Evolutionary conservation across 768 basidiomycete genomes (phyloP).

Genomic region (Hericium alpestre): DNA sequence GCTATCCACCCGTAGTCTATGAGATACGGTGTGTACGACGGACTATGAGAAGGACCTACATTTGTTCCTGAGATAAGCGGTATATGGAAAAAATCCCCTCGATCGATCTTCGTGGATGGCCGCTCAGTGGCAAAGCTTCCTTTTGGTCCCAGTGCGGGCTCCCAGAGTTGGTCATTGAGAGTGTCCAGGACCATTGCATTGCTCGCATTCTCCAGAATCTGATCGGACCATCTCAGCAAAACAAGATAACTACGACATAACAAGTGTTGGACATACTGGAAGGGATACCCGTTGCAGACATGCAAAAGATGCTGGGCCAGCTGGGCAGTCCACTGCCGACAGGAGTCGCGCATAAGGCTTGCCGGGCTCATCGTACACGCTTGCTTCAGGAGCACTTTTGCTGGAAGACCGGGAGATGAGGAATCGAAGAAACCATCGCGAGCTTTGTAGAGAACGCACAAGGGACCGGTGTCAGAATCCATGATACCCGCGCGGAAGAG

Average conservation of each 20-base stretch:
- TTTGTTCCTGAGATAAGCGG: constrained; percentile 44
- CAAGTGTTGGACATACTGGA: background rate
- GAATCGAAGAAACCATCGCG: background rate
- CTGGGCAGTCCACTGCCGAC: constrained; percentile 32
- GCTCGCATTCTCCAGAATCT: constrained; percentile 38
- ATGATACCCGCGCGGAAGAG: constrained; percentile 42
- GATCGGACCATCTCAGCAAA: no score
- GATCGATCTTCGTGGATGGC: constrained; percentile 32
- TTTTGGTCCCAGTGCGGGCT: constrained; percentile 35
- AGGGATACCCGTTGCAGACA: constrained; percentile 35
- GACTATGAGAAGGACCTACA: constrained; percentile 20
- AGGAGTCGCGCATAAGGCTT: constrained; percentile 40
- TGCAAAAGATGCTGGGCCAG: constrained; percentile 26
- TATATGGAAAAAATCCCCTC: constrained; percentile 39
- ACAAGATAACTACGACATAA: no score
- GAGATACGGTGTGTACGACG: background rate
- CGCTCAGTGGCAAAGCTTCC: constrained; percentile 37
- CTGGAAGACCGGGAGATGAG: constrained; percentile 18
- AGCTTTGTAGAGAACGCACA: constrained; percentile 23
- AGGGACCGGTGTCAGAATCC: constrained; percentile 41
- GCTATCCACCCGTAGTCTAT: constrained; percentile 35
- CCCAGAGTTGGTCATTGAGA: constrained; percentile 45
- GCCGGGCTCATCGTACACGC: constrained; percentile 40
- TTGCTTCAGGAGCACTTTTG: constrained; percentile 39
- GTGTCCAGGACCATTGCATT: constrained; percentile 35